These are phyloP conservation scores for Ceratonia siliqua DNA, from an alignment of 306 rosid genomes.

Conservation along the genomic window DNA sequence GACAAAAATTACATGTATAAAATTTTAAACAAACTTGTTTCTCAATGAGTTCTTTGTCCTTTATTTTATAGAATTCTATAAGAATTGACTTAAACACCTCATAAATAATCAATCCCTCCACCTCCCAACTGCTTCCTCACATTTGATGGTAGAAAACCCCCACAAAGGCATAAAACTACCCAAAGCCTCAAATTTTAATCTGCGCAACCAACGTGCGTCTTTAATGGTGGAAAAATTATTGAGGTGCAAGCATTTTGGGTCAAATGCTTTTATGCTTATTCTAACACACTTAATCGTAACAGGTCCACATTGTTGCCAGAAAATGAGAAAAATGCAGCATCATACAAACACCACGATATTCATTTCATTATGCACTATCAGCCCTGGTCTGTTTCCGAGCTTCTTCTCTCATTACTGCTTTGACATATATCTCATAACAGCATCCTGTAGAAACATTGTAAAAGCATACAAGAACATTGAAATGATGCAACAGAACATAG, in stretches of 20 bases:
- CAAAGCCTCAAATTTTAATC: conserved; percentile 1
- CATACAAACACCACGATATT: conserved; percentile 30
- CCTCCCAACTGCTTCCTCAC: background rate
- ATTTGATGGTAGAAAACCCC: conserved; percentile 15
- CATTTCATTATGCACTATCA: conserved; percentile 36
- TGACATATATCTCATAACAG: conserved; percentile 80
- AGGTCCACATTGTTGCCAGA: conserved; percentile 29
- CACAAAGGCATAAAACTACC: too few species aligned
- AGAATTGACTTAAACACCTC: background rate
- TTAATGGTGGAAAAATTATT: background rate
- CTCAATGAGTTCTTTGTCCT: too few species aligned
- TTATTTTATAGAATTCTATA: too few species aligned
- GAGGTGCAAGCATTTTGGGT: conserved; percentile 33
- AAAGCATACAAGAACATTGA: conserved; percentile 29
- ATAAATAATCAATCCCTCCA: background rate
- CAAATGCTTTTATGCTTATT: conserved; percentile 36
- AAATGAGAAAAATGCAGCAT: conserved; percentile 24
- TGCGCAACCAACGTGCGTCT: conserved; percentile 1
- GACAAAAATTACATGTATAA: too few species aligned
- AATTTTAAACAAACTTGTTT: background rate
- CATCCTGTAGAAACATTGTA: conserved; percentile 56
- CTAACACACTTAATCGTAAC: conserved; percentile 20
- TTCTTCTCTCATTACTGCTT: conserved; percentile 55
- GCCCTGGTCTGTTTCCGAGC: conserved; percentile 43
- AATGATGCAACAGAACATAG: background rate